Evolutionary conservation across 73 alveolate species (phyloP).

Genomic region (Durusdinium trenchii): DNA sequence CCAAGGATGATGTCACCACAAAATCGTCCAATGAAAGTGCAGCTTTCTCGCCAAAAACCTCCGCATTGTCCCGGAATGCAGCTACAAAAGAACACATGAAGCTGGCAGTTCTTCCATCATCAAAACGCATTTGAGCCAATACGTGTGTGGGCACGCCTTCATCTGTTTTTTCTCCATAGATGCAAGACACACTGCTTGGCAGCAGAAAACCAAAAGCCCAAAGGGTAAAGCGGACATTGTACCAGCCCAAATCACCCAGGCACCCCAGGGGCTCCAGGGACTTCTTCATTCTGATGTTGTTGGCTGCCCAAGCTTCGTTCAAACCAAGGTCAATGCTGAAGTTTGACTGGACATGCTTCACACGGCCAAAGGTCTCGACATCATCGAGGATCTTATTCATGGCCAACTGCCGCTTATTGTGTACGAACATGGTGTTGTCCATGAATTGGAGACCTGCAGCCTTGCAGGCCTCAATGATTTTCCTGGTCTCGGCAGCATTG

Average conservation of each 20-base stretch:
- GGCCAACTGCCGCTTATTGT: conserved; percentile 42
- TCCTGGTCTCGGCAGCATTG: conserved; percentile 43
- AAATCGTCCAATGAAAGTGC: conserved; percentile 49
- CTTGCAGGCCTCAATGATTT: conserved; percentile 70
- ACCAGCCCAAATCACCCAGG: conserved; percentile 89
- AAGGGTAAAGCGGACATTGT: conserved; percentile 17
- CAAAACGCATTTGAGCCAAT: conserved; percentile 70
- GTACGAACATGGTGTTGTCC: conserved; percentile 93
- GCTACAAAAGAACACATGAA: conserved; percentile 60
- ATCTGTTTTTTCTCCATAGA: conserved; percentile 13
- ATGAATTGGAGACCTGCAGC: conserved; percentile 61
- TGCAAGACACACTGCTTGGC: conserved; percentile 56
- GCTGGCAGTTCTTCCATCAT: conserved; percentile 52
- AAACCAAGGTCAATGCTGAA: conserved; percentile 52
- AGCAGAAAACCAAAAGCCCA: conserved; percentile 56
- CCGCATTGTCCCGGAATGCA: conserved; percentile 67
- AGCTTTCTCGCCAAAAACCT: conserved; percentile 11
- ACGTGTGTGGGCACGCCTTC: conserved; percentile 50
- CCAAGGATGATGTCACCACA: conserved; percentile 28
- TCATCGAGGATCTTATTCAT: conserved; percentile 11
- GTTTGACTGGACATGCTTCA: conserved; percentile 47
- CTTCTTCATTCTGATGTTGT: conserved; percentile 83
- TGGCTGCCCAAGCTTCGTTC: conserved; percentile 36
- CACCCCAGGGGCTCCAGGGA: conserved; percentile 82
- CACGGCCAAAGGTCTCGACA: conserved; percentile 15